Base-by-base conservation (phyloP, 1,139 yeast genomes). In the Neolecta irregularis region DNA sequence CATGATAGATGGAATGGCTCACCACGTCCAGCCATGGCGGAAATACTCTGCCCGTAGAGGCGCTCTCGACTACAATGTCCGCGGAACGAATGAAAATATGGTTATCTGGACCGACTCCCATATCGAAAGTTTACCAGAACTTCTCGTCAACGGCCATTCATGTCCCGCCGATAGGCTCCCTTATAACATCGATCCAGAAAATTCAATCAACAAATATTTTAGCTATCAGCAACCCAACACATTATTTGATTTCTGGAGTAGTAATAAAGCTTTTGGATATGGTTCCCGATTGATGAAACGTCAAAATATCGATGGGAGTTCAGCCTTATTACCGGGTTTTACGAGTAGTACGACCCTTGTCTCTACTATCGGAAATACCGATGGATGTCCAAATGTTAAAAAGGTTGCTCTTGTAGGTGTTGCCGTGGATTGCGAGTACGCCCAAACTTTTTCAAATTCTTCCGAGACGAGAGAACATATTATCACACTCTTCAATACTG, bases 371-470 rank as follows among this genome's bases (percentile, higher is more conserved):
- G 61, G 61, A 18, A 48, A 53, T 38, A 48, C 54, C 3, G 32
- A 42, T 2, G 61, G 61, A 5, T 57, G 61, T 31, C 59, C 61
- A n/a, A 41, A 42, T 1, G 48, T 48, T 12, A 48, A 53, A 20
- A 45, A 48, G 35, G 47, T 52, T 20, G 58, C 62, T 2, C 45
- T 55, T 18, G 48, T 58, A 11, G 64, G 63, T 2, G 46, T 57
- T 6, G 61, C 57, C 6, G 61, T 54, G 2, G 64, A 59, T 43
- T 57, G 61, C 43, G 52, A 52, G 40, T 58, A 48, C 41, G 26
- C 56, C 32, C 33, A 46, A n/a, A 41, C 41, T 26, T 57, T 57
- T 46, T 46, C 48, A 35, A 40, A 46, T 13, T 38, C 50, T n/a
- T 41, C 50, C 5, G 51, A 48, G 3, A 56, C 57, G 5, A 49